Percentiles rank a stretch among this genome's conserved stretches.
Conservation (phyloP, 2,329 filamentous ascomycete genomes). For the Cordyceps militaris region DNA sequence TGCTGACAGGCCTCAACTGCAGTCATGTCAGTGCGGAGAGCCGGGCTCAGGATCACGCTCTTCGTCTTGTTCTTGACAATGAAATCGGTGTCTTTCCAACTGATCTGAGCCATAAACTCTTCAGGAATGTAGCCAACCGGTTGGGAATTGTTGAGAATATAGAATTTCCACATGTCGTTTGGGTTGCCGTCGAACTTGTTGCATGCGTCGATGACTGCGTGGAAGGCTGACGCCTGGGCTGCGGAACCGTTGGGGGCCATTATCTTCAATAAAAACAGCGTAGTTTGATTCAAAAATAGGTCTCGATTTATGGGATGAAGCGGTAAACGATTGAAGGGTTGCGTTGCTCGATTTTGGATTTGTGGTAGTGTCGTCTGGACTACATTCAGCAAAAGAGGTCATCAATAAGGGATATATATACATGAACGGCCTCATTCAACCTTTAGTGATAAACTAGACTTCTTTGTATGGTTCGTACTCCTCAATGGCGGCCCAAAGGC, state of each 20-base stretch:
- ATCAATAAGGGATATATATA: too few species aligned
- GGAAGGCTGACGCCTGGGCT: slow-evolving; percentile 12
- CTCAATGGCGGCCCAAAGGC: too few species aligned
- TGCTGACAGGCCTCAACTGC: slow-evolving; percentile 15
- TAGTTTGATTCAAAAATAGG: too few species aligned
- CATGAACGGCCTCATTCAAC: too few species aligned
- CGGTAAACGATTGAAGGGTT: too few species aligned
- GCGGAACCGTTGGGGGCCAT: neutral
- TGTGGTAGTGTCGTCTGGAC: too few species aligned
- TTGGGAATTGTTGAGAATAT: slow-evolving; percentile 16
- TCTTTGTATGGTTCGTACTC: too few species aligned
- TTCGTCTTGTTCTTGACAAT: slow-evolving; percentile 12
- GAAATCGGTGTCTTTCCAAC: slow-evolving; percentile 18
- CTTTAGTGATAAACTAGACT: too few species aligned
- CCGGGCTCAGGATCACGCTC: slow-evolving; percentile 19
- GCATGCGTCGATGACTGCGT: slow-evolving; percentile 19
- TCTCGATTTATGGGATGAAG: too few species aligned
- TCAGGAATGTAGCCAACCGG: slow-evolving; percentile 23
- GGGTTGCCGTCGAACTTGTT: slow-evolving; percentile 22
- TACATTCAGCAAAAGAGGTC: too few species aligned
- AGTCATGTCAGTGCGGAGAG: slow-evolving; percentile 12
- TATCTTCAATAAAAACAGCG: too few species aligned
- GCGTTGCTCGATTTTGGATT: too few species aligned
- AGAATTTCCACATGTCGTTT: slow-evolving; percentile 20
- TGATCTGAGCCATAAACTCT: slow-evolving; percentile 17